A percentile compares a stretch with the other conserved stretches of the same genome.
Evolutionary conservation across 257 asterid species (phyloP).

Genomic region (Nicotiana paniculata): DNA sequence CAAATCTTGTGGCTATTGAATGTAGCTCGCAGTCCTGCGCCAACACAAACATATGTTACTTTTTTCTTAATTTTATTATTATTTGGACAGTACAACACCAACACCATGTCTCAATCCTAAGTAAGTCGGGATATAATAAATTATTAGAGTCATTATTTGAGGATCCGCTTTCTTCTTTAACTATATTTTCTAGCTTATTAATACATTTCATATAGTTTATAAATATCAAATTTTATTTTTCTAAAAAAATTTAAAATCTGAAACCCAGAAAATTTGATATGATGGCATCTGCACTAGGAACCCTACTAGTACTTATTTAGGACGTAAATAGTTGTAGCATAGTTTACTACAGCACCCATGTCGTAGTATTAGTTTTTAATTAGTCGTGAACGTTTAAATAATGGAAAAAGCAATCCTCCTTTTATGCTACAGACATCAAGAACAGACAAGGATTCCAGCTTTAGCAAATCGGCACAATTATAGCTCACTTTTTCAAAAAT

Average conservation of each 20-base stretch:
- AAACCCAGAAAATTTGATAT: too few relatives aligned
- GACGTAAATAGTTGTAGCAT: not conserved
- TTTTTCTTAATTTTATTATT: too few relatives aligned
- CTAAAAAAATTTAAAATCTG: too few relatives aligned
- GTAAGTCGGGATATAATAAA: too few relatives aligned
- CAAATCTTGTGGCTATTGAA: slow-evolving; percentile 71
- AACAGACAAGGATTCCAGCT: slow-evolving; percentile 17
- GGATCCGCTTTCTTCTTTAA: too few relatives aligned
- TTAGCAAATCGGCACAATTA: slow-evolving; percentile 11
- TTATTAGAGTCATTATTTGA: too few relatives aligned
- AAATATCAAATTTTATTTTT: too few relatives aligned
- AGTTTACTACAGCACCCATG: not conserved
- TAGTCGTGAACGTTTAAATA: not conserved
- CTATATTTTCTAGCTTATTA: too few relatives aligned
- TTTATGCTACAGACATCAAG: slow-evolving; percentile 22
- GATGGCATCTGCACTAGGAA: not conserved
- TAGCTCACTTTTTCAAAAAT: not conserved
- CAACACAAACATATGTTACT: not conserved
- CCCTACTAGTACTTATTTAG: not conserved
- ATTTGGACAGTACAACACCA: too few relatives aligned
- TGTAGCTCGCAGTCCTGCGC: slow-evolving; percentile 70
- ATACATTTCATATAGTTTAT: too few relatives aligned
- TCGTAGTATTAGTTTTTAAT: not conserved
- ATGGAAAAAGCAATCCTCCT: slow-evolving; percentile 11
- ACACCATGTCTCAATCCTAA: too few relatives aligned